Conservation (phyloP, 345 rosid genomes). For the Euclidium syriacum region DNA sequence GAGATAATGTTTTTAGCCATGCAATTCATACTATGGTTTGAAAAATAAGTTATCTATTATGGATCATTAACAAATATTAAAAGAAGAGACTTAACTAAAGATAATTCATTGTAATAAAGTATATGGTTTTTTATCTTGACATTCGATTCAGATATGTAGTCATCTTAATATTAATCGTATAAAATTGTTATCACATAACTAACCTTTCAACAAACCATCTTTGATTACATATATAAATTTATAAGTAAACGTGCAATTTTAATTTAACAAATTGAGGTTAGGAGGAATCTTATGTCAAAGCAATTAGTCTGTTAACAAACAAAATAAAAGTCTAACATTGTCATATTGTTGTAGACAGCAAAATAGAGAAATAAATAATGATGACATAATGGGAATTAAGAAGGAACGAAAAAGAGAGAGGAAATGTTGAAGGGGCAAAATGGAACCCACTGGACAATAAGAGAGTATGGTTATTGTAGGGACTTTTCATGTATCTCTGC, state of each 20-base stretch:
- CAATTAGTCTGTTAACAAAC: neutral
- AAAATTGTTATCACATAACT: neutral
- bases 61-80: neutral
- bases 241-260: neutral
- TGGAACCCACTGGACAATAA: slow-evolving; percentile 31
- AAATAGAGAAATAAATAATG: neutral
- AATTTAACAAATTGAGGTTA: neutral
- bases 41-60: neutral
- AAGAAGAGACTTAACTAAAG: neutral
- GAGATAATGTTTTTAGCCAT: neutral
- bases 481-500: slow-evolving; percentile 17
- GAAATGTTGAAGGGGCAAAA: neutral
- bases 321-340: neutral
- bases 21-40: neutral
- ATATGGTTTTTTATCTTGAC: neutral
- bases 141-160: neutral
- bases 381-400: neutral
- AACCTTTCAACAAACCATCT: neutral
- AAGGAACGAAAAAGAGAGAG: neutral
- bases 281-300: slow-evolving; percentile 4
- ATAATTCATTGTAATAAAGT: neutral
- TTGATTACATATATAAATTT: neutral
- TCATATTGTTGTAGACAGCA: neutral
- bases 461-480: slow-evolving; percentile 17
- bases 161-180: neutral